Base-by-base conservation (phyloP, 108 stramenopile species). In the Pseudonitzschia delicatissima region DNA sequence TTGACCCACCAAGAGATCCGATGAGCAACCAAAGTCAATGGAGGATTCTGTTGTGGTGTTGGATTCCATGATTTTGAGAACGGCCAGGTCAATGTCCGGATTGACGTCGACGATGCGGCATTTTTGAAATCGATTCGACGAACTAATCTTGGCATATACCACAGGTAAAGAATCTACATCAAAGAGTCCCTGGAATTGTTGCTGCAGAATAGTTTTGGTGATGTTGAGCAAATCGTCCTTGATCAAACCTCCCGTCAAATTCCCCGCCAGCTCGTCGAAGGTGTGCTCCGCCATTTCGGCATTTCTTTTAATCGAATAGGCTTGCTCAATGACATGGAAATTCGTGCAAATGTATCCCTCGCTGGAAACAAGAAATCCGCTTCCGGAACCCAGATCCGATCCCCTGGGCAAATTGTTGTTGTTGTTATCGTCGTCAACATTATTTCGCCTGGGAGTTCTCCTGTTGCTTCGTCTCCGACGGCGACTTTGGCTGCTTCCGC, bases 261-360 rank as follows among this genome's bases (percentile, higher is more conserved):
- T 79, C 1, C 71, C 74, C 21, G 39, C 45, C 3, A 75, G 11
- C 20, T 72, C 45, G 11, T 72, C 55, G 8, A 68, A 28, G 13
- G 51, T 25, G 18, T 42, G 29, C 1, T 68, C 51, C 6, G 50
- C 20, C 36, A 33, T 25, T 51, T 51, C 65, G n/a, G 53, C 17
- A 62, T 50, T 60, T 28, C 61, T 33, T 42, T 68, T 67, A n/a
- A 78, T 52, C 28, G 69, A 62, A 62, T 80, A 82, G 23, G 87
- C 91, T 17, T 77, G 74, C 76, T 87, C 85, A 64, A 93, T 83
- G 18, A 93, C 91, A 67, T 93, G 87, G 67, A 80, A 93, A 80
- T 97, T 97, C 60, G 95, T 96, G 31, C 94, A 86, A 36, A 97
- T 49, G 62, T 96, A 87, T 27, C 93, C 94, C n/a, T n/a, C n/a